Evolutionary conservation across 306 rosid species (phyloP), one percentile per base, ranked within the genome.

Genomic region (Lathyrus aphaca): DNA sequence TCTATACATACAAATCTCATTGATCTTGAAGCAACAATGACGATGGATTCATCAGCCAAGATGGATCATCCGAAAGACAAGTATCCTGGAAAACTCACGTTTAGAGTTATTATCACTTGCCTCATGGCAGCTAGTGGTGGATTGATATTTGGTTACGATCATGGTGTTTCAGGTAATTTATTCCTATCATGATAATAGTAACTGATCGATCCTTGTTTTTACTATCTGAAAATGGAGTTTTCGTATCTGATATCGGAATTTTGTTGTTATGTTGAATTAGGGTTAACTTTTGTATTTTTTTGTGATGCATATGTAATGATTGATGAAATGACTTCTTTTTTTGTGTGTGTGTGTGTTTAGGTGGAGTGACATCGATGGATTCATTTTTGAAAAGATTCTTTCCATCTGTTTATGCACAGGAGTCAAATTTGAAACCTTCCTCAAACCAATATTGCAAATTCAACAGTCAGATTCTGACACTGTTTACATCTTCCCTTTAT

Each of bases 321-420:
- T 51, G 74, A 53, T 67, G 69, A 67, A 63, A 77, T 38, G 53
- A 14, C 29, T 53, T 35, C 4, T 16, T 60, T 23, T n/a, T 71
- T 4, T 2, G 10, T n/a, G n/a, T n/a, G n/a, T n/a, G n/a, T n/a
- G n/a, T n/a, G 9, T 42, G 46, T 25, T 60, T 13, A 89, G 98
- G 96, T 17, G 98, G 98, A 35, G 96, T 92, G 37, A 89, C 91
- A 5, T 92, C 96, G 0, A 87, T 89, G 96, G 92, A 92, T 44
- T 76, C 90, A 0, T 87, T 87, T 45, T 48, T 89, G 61, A 25
- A 73, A 61, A 1, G 58, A 23, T 89, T 92, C 58, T 89, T 92
- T 46, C 92, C 95, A 0, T 45, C 84, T 1, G 96, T 92, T 16
- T 92, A 87, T 64, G 32, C 5, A 6, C 43, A 71, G 29, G 81